Base-by-base conservation (phyloP, 2,329 filamentous ascomycete species). In the Ophiostoma sp. region DNA sequence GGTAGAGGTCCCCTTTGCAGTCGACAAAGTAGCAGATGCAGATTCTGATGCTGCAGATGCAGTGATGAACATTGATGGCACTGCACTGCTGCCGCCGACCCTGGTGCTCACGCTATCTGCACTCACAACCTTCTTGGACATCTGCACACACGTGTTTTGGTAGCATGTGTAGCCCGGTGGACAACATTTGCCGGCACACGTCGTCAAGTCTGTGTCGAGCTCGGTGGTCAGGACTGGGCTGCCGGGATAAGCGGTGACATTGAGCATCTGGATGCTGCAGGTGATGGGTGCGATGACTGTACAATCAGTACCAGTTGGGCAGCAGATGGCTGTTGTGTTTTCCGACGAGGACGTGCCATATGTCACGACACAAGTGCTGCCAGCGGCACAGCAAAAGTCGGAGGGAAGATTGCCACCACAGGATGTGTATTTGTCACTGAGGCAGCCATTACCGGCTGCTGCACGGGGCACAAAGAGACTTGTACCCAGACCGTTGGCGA, bases 301-400 rank as follows among this genome's bases (percentile, higher is more conserved):
- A 63, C 73, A 74, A 44, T 58, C 27, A 1, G 8, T 1, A 38
- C 71, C 70, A 0, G 36, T 3, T 1, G 71, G 70, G 58, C 73
- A 74, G 66, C 73, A 74, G 18, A 73, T 27, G n/a, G 69, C 69
- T 5, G 72, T 73, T 0, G 71, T 73, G 40, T 71, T 71, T 66
- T 68, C 5, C 8, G 8, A 2, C 7, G 60, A 44, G 36, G 8
- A 8, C 2, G 12, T 14, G 9, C 60, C 38, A 5, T 18, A 38
- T 4, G 47, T 44, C 38, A 67, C 66, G 14, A 73, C 6, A 47
- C 72, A 73, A 0, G 40, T 41, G 47, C 16, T 67, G 14, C 38
- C 62, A 2, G 68, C 14, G 1, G 62, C n/a, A 65, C 72, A 73
- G 67, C 71, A 73, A 49, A 73, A 73, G 68, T 69, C 65, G 52